These are phyloP conservation scores for Enterocytospora artemiae DNA, from an alignment of 371 early-diverging fungal species.

Conservation along the genomic window DNA sequence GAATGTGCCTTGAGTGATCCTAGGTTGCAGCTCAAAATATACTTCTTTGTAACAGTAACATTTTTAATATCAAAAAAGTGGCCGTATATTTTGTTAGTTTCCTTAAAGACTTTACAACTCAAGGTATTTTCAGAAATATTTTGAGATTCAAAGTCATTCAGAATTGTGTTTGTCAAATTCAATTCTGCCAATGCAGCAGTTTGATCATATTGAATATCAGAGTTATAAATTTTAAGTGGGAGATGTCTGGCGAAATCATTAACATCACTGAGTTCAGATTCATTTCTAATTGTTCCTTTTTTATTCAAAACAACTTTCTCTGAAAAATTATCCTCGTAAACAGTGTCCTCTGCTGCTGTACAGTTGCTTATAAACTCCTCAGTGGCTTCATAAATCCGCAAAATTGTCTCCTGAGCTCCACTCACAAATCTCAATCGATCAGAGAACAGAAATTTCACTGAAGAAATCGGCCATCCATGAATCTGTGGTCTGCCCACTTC, in stretches of 20 bases:
- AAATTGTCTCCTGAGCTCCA: slow-evolving; percentile 42
- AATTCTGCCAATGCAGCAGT: slow-evolving; percentile 38
- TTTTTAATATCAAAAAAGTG: slow-evolving; percentile 45
- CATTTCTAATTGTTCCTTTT: too few species aligned
- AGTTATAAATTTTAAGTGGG: too few species aligned
- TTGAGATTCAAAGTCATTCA: slow-evolving; percentile 13
- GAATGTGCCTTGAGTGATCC: slow-evolving; percentile 26
- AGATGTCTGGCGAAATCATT: too few species aligned
- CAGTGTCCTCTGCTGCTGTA: neutral
- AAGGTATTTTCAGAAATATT: slow-evolving; percentile 28
- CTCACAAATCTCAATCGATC: slow-evolving; percentile 14
- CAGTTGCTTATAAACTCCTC: slow-evolving; percentile 25
- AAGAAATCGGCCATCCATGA: slow-evolving; percentile 42
- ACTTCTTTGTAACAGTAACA: slow-evolving; percentile 26
- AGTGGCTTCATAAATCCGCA: slow-evolving; percentile 38
- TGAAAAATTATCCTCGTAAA: neutral
- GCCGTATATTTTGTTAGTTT: slow-evolving; percentile 48
- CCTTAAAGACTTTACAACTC: slow-evolving; percentile 32
- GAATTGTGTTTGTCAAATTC: slow-evolving; percentile 39
- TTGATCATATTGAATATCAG: slow-evolving; percentile 16
- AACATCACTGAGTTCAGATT: too few species aligned
- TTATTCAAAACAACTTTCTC: too few species aligned
- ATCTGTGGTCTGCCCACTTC: slow-evolving; percentile 40
- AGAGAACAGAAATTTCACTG: slow-evolving; percentile 24
- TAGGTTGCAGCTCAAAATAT: slow-evolving; percentile 38